Conservation (phyloP, 2,329 filamentous ascomycete species). For the Calonectria fujianensis region DNA sequence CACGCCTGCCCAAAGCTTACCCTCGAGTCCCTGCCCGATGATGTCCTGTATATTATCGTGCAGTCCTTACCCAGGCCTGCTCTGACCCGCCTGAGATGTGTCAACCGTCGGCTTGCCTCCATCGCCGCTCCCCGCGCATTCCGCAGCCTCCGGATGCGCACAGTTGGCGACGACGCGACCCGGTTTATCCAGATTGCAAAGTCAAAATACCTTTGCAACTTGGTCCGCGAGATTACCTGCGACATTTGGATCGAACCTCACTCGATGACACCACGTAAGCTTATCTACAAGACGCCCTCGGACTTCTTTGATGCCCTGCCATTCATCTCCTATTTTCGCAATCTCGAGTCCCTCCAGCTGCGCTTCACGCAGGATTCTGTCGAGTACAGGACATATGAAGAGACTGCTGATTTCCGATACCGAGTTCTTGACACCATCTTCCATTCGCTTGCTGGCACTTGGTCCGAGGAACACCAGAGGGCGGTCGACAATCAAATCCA, state of each 20-base stretch:
- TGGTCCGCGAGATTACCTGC: conserved; percentile 13
- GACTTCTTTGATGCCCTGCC: conserved; percentile 16
- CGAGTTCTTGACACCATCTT: conserved; percentile 14
- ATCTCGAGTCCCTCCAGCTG: conserved; percentile 7
- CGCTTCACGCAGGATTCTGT: background rate
- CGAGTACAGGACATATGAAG: conserved; percentile 4
- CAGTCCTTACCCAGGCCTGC: background rate
- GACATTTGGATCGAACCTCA: conserved; percentile 10
- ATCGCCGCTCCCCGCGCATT: conserved; percentile 14
- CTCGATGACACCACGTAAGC: background rate
- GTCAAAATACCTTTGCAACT: background rate
- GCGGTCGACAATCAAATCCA: background rate
- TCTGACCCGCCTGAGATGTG: conserved; percentile 6
- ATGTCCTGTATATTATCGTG: conserved; percentile 18
- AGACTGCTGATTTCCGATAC: conserved; percentile 13
- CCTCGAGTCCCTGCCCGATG: background rate
- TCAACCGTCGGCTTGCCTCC: conserved; percentile 18
- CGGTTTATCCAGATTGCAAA: conserved; percentile 9
- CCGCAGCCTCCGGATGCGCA: conserved; percentile 5
- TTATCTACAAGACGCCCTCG: conserved; percentile 13
- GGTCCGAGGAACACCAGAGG: background rate
- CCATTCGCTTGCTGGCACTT: conserved; percentile 1
- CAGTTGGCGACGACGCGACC: background rate
- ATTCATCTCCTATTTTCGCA: conserved; percentile 1
- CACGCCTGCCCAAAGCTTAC: background rate